Evolutionary conservation across 1,284 basidiomycete species (phyloP), one percentile per base, ranked within the genome.

Genomic region (Tilletia horrida): DNA sequence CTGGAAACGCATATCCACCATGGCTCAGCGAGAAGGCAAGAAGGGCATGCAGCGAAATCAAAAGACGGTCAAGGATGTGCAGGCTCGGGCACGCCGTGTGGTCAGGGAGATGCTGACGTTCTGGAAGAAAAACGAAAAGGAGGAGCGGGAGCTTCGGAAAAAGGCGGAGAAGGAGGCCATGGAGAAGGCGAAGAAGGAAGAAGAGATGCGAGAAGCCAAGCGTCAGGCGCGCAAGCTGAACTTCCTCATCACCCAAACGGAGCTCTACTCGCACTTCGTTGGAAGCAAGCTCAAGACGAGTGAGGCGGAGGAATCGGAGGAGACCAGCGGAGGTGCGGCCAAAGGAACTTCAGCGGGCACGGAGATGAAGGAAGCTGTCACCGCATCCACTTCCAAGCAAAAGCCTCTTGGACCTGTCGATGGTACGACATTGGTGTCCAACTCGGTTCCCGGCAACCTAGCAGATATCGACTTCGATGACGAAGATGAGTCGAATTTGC

Each of bases 231-330:
- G 96, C 74, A 98, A 98, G 84, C 88, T 99, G 67, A 97, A 98
- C 84, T 99, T 98, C 85, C 85, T 99, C 83, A 95, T 99, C 83
- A 97, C 93, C 69, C 96, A 98, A 84, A 98, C 96, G 13, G 96
- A 99, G 83, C 87, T 98, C 13, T 99, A 98, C 84, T 96, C 92
- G 75, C 96, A 99, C 85, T 98, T 98, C 85, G 93, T 99, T 69
- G 95, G 96, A 47, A 97, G 90, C 84, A 98, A 98, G 84, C 87
- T 98, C 76, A 97, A 96, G 85, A 97, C 95, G 55, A 87, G 88
- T 67, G 94, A 97, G 81, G 88, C 94, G 29, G 92, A 96, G 83
- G 91, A 92, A 23, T 83, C 83, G 3, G 85, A 86, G 69, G 85
- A 83, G 0, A 83, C 83, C 1, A 83, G 79, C 16, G 77, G 78